A percentile compares a stretch with the other conserved stretches of the same genome.
Evolutionary conservation across 2,329 filamentous ascomycete species (phyloP).

Genomic region (Paraconiothyrium sp.): DNA sequence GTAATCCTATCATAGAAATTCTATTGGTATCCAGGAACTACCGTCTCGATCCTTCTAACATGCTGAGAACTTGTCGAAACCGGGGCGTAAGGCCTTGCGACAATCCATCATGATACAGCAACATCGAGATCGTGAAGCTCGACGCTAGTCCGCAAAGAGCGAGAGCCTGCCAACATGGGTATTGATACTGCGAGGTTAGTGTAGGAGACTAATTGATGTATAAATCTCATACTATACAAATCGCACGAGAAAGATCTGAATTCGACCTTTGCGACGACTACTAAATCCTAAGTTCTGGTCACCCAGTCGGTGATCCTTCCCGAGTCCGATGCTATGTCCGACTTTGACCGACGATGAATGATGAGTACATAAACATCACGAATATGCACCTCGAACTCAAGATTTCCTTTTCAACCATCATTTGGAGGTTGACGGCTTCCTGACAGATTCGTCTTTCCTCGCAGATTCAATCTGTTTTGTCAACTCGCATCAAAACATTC

Average conservation of each 20-base stretch:
- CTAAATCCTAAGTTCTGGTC: background rate
- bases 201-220: background rate
- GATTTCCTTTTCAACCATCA: too few species aligned
- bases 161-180: background rate
- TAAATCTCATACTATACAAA: too few species aligned
- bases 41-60: too few species aligned
- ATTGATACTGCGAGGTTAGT: background rate
- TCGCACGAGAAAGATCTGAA: too few species aligned
- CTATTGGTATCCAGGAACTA: background rate
- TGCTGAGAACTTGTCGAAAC: background rate
- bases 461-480: background rate
- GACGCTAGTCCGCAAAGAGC: background rate
- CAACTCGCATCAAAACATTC: background rate
- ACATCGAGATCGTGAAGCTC: too few species aligned
- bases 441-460: background rate
- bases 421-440: too few species aligned
- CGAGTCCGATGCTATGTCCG: slow-evolving; percentile 10
- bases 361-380: background rate
- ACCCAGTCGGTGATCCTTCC: background rate
- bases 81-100: background rate
- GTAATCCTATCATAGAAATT: background rate
- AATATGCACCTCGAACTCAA: too few species aligned
- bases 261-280: too few species aligned
- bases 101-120: background rate
- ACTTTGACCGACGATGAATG: slow-evolving; percentile 1